A percentile compares a stretch with the other conserved stretches of the same genome.
Conservation (phyloP, 2,329 filamentous ascomycete species). For the Pleoardoris graminearum region DNA sequence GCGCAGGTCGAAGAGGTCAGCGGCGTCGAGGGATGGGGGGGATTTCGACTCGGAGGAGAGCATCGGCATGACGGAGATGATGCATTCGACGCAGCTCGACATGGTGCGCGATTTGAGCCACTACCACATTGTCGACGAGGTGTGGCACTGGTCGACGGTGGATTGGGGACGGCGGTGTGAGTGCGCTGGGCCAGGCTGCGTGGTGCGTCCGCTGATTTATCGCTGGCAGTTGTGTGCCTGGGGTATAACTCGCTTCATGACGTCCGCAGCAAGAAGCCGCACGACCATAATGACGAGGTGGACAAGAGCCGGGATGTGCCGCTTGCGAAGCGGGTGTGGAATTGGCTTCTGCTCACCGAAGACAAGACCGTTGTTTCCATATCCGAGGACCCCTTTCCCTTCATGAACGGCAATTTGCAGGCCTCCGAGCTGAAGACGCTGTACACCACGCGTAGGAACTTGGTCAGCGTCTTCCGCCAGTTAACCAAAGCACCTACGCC, state of each 20-base stretch:
- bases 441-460: conserved; percentile 59
- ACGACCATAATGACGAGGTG: conserved; percentile 33
- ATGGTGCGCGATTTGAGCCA: conserved; percentile 51
- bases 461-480: conserved; percentile 64
- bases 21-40: conserved; percentile 21
- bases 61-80: conserved; percentile 41
- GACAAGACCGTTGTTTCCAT: conserved; percentile 75
- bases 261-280: conserved; percentile 31
- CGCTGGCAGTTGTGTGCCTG: conserved; percentile 63
- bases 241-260: conserved; percentile 69
- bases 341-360: conserved; percentile 70
- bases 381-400: conserved; percentile 61
- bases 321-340: conserved; percentile 63
- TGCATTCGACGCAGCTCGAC: conserved; percentile 42
- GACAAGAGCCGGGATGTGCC: conserved; percentile 47
- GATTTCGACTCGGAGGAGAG: conserved; percentile 40
- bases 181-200: conserved; percentile 17
- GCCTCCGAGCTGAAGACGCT: conserved; percentile 52
- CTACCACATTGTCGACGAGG: conserved; percentile 66
- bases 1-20: conserved; percentile 20
- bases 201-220: conserved; percentile 9
- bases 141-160: conserved; percentile 76
- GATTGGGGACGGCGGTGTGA: conserved; percentile 69
- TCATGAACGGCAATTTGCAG: conserved; percentile 41
- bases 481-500: conserved; percentile 58